Base-by-base conservation (phyloP, 2,329 filamentous ascomycete genomes). In the Penicillium sp. region DNA sequence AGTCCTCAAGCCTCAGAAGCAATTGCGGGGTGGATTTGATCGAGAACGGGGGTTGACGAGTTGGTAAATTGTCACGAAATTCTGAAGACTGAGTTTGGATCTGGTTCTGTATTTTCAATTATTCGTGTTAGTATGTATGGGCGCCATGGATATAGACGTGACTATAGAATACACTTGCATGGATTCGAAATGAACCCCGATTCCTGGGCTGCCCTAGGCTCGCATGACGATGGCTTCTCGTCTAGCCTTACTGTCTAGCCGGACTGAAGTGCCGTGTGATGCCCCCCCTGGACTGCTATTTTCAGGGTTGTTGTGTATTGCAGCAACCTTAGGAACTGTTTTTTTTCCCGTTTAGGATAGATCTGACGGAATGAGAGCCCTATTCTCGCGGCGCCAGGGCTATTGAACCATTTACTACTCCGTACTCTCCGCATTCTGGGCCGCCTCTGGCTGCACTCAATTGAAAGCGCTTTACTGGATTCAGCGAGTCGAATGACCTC, bases 1-100 rank as follows among this genome's bases (percentile, higher is more conserved):
- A 81, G 87, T 98, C 28, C 87, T 98, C 55, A 97, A 97, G 82
- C 92, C 93, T 0, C 89, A 89, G 73, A 84, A 84, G 58, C 93
- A 98, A 82, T 77, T 99, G 65, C 81, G 95, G 62, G 95, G 91
- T 28, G 95, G 95, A 0, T 99, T 98, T 78, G 93, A 99, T 81
- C 83, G 95, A 49, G 83, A 82, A 58, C 92, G 83, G 74, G 91
- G 92, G 8, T 58, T 97, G 69, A 86, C 92, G 74, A 98, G 94
- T 80, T 99, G 95, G 95, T 98, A 33, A 33, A 33, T 11, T 33
- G 30, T 33, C 30, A 11, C 30, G 30, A 33, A 33, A 33, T 11
- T 33, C 30, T 22, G 6, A 6, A 28, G 10, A 25, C 1, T 42
- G 48, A 33, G 3, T 48, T 48, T 48, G n/a, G 28, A 51, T 35